Conservation (phyloP, 495 filamentous ascomycete species). For the Xylaria scruposa region DNA sequence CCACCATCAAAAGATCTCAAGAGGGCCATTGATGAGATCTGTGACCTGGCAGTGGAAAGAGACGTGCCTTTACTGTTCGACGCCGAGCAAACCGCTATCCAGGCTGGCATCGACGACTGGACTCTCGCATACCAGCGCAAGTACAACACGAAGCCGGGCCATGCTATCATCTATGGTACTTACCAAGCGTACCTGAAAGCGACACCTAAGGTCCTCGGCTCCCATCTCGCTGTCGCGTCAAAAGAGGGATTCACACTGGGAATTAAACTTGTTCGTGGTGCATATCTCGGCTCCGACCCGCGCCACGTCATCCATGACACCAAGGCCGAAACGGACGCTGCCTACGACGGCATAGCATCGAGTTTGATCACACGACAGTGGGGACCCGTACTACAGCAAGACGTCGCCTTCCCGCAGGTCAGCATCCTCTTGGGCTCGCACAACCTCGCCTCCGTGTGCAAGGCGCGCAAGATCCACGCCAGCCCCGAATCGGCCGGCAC, state of each 20-base stretch:
- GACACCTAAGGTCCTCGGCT: constrained; percentile 66
- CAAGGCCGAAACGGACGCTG: constrained; percentile 75
- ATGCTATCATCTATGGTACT: constrained; percentile 68
- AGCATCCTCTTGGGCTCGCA: constrained; percentile 88
- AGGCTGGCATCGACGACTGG: constrained; percentile 87
- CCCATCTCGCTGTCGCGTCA: constrained; percentile 69
- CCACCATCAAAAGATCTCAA: constrained; percentile 68
- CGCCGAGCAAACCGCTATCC: constrained; percentile 83
- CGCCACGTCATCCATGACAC: constrained; percentile 77
- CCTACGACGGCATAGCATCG: constrained; percentile 48
- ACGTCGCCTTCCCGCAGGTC: constrained; percentile 63
- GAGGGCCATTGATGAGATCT: constrained; percentile 74
- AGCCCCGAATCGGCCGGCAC: constrained; percentile 53
- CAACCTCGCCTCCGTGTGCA: constrained; percentile 80
- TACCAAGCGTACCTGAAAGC: constrained; percentile 83
- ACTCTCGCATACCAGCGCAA: constrained; percentile 75
- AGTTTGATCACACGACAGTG: constrained; percentile 50
- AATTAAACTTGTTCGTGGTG: constrained; percentile 90
- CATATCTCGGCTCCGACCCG: constrained; percentile 84
- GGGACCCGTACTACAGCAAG: constrained; percentile 54
- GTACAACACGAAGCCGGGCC: constrained; percentile 69
- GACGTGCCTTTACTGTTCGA: constrained; percentile 84
- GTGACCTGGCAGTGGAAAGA: constrained; percentile 72
- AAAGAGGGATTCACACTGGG: constrained; percentile 79
- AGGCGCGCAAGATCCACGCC: constrained; percentile 62